These are phyloP conservation scores for Ascoidea rubescens DNA, from an alignment of 805 yeast genomes.

Conservation along the genomic window DNA sequence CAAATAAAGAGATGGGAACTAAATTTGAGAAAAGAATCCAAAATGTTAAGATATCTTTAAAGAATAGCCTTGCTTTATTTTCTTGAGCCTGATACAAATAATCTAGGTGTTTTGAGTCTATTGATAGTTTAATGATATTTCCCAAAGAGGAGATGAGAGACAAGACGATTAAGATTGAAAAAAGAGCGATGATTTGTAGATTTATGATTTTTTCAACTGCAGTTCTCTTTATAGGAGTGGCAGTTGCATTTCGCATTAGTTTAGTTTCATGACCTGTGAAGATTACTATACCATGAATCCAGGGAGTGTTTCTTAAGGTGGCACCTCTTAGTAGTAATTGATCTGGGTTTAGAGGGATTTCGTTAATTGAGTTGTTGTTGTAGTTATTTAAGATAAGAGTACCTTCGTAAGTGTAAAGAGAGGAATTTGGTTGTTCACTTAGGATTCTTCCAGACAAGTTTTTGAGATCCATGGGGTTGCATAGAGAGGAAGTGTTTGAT, in stretches of 20 bases:
- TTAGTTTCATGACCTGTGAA: slow-evolving; percentile 99
- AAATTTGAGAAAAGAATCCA: slow-evolving; percentile 94
- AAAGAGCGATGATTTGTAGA: slow-evolving; percentile 78
- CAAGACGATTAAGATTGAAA: slow-evolving; percentile 61
- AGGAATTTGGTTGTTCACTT: slow-evolving; percentile 90
- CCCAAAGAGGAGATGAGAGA: slow-evolving; percentile 79
- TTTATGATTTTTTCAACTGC: slow-evolving; percentile 94
- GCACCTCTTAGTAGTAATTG: slow-evolving; percentile 93
- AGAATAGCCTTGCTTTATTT: slow-evolving; percentile 56
- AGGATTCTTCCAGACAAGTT: slow-evolving; percentile 43
- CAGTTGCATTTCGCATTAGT: slow-evolving; percentile 96
- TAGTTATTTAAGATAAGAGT: slow-evolving; percentile 27
- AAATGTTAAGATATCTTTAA: slow-evolving; percentile 77
- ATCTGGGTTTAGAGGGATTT: slow-evolving; percentile 73
- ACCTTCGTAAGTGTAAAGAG: slow-evolving; percentile 91
- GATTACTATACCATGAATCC: slow-evolving; percentile 88
- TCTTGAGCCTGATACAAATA: slow-evolving; percentile 62
- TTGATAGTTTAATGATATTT: slow-evolving; percentile 58
- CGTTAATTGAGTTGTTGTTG: slow-evolving; percentile 27
- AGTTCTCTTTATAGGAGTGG: slow-evolving; percentile 94
- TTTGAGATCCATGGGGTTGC: slow-evolving; percentile 47
- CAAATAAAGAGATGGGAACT: slow-evolving; percentile 95
- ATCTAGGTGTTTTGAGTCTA: slow-evolving; percentile 35
- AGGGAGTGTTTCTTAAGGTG: slow-evolving; percentile 81
- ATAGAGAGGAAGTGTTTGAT: slow-evolving; percentile 60